A percentile compares a stretch with the other conserved stretches of the same genome.
Evolutionary conservation across 2,329 filamentous ascomycete genomes (phyloP).

Genomic region (Venturia oleaginea): DNA sequence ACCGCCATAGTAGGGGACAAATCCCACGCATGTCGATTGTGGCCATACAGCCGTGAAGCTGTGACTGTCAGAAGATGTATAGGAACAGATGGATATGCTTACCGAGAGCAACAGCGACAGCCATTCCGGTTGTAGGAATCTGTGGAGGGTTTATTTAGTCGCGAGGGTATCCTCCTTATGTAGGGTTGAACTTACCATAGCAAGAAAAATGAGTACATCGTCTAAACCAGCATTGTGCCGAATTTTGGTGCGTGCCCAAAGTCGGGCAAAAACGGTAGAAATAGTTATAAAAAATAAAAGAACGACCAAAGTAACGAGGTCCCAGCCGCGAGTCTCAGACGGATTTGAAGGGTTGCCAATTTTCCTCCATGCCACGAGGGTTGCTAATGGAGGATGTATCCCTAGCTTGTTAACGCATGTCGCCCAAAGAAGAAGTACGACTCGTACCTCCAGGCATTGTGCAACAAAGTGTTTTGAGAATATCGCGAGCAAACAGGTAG

Average conservation of each 20-base stretch:
- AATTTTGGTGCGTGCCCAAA: conserved; percentile 38
- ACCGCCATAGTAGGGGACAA: background rate
- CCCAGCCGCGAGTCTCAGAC: conserved; percentile 28
- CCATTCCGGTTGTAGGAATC: conserved; percentile 24
- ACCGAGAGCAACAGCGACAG: conserved; percentile 18
- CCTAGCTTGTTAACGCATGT: background rate
- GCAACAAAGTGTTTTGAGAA: background rate
- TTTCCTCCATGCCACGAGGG: background rate
- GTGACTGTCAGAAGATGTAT: background rate
- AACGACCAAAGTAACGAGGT: conserved; percentile 33
- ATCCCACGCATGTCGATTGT: conserved; percentile 15
- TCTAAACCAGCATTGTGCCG: conserved; percentile 39
- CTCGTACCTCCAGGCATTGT: conserved; percentile 3
- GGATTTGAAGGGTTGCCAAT: conserved; percentile 1
- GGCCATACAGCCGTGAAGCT: conserved; percentile 13
- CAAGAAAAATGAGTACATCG: conserved; percentile 37
- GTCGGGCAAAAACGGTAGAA: conserved; percentile 33
- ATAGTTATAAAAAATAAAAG: conserved; percentile 32
- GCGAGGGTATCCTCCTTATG: background rate
- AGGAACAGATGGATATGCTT: background rate
- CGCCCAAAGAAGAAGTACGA: background rate
- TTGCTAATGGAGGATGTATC: conserved; percentile 7
- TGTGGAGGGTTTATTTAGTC: background rate
- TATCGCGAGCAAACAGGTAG: background rate
- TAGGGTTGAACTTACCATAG: conserved; percentile 25